Conservation (phyloP, 176 grass and related monocot genomes). For the Hsuehochloa calcarea region DNA sequence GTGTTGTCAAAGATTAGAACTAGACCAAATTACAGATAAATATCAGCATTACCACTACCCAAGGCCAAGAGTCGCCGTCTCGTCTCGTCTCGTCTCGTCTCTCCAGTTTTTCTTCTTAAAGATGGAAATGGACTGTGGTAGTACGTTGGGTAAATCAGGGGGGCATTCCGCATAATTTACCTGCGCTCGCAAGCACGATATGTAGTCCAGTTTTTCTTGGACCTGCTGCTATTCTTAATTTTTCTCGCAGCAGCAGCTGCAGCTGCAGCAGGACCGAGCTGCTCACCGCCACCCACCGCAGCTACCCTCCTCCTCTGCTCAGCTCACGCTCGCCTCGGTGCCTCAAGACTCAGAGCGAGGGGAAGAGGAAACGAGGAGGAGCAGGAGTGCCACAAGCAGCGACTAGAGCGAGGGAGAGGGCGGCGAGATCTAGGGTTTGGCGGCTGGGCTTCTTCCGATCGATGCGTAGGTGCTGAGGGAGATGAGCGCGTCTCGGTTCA, state of each 20-base stretch:
- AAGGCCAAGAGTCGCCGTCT: no score
- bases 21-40: no score
- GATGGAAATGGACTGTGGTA: no score
- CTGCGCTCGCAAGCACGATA: no score
- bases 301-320: background rate
- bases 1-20: no score
- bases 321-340: background rate
- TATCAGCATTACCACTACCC: no score
- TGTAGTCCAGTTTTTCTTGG: background rate
- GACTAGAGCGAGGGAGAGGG: background rate
- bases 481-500: constrained; percentile 57
- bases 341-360: background rate
- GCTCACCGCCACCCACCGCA: background rate
- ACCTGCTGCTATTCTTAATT: background rate
- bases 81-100: no score
- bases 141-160: no score
- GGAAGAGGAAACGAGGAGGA: background rate
- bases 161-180: no score
- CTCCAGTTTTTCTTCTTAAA: no score
- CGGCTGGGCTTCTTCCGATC: background rate
- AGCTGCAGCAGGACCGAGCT: background rate
- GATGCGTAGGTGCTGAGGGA: background rate
- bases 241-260: background rate
- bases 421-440: background rate
- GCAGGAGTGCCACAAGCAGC: background rate